A percentile compares a stretch with the other conserved stretches of the same genome.
Evolutionary conservation across 2,329 filamentous ascomycete genomes (phyloP).

Genomic region (Didymella pomorum): DNA sequence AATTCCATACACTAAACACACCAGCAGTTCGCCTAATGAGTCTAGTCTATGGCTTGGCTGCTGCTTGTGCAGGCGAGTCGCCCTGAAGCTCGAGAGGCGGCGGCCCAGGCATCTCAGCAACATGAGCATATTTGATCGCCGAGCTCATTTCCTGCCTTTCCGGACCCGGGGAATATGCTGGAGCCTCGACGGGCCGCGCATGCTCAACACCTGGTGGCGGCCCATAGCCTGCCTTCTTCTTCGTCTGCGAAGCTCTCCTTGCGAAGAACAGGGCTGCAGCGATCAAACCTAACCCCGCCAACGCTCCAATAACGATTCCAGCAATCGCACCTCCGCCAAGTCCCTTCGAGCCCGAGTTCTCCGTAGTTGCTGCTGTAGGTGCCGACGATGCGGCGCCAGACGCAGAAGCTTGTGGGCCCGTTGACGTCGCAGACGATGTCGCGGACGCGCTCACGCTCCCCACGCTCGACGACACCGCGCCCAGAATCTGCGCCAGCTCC

Average conservation of each 20-base stretch:
- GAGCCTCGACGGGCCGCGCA: not conserved
- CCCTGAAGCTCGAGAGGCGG: conserved; percentile 9
- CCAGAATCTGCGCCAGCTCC: conserved; percentile 6
- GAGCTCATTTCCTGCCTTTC: conserved; percentile 6
- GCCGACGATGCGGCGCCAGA: not conserved
- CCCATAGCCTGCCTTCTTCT: conserved; percentile 5
- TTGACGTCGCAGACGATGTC: not conserved
- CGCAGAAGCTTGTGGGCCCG: not conserved
- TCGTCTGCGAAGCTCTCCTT: conserved; percentile 2
- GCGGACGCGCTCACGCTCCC: not conserved
- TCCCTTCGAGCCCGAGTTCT: not conserved
- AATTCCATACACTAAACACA: too few species aligned
- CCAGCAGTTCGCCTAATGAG: too few species aligned
- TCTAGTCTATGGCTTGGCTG: not conserved
- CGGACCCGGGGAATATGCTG: not conserved
- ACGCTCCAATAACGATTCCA: conserved; percentile 8
- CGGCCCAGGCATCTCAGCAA: conserved; percentile 8
- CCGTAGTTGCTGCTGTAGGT: not conserved
- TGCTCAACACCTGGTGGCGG: conserved; percentile 2
- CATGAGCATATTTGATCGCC: conserved; percentile 9
- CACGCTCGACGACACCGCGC: conserved; percentile 10
- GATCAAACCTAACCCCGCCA: conserved; percentile 5
- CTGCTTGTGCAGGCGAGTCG: conserved; percentile 3
- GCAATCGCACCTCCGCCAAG: conserved; percentile 12
- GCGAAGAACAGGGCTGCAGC: conserved; percentile 8